Percentiles rank a stretch among this genome's conserved stretches.
phyloP scores from a whole-genome alignment of 139 green algal species.

The Bryopsis sp. region DNA sequence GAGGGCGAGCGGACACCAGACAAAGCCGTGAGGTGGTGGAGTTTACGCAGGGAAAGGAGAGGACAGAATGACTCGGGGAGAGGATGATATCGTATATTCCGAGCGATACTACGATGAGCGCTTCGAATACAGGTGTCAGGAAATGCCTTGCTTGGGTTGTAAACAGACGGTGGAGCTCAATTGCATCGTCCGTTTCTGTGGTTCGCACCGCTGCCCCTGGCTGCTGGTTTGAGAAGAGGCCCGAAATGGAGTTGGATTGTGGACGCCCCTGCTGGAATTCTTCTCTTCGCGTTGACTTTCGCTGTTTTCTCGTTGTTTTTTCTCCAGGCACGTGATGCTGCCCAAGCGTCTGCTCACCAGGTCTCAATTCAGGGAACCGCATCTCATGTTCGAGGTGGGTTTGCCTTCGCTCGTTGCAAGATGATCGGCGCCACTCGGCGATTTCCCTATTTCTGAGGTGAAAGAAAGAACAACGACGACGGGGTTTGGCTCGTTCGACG shows the following conservation, averaged over 20 bases:
- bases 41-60: too few species aligned
- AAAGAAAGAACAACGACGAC: not conserved
- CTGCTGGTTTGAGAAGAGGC: not conserved
- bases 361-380: slow-evolving; percentile 77
- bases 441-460: not conserved
- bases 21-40: too few species aligned
- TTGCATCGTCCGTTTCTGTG: too few species aligned
- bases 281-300: too few species aligned
- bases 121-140: slow-evolving; percentile 78
- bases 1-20: too few species aligned
- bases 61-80: too few species aligned
- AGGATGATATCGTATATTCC: slow-evolving; percentile 64
- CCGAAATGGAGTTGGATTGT: not conserved
- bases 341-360: slow-evolving; percentile 84
- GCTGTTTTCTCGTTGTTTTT: too few species aligned
- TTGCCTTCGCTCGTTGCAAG: not conserved
- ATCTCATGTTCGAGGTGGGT: slow-evolving; percentile 84
- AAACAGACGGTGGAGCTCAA: not conserved
- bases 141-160: not conserved
- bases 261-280: too few species aligned
- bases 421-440: not conserved
- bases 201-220: too few species aligned
- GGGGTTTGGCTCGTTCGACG: not conserved
- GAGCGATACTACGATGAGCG: slow-evolving; percentile 97
- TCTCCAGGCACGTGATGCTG: slow-evolving; percentile 88